Evolutionary conservation across 1,284 basidiomycete genomes (phyloP).

Genomic region (Papiliotrema nemorosa): DNA sequence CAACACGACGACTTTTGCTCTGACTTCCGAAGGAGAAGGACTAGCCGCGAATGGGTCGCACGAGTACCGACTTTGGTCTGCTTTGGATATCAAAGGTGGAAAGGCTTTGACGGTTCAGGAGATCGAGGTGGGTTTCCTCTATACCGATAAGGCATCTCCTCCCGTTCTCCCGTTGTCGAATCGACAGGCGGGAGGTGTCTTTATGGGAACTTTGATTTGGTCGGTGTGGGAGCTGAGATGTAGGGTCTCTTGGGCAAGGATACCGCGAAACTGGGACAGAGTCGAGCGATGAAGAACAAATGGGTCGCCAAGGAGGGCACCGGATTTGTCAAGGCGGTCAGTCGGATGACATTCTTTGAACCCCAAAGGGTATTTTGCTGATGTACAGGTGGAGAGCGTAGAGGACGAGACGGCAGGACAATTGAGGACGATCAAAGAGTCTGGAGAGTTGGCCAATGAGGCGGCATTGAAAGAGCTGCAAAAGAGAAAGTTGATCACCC

Average conservation of each 20-base stretch:
- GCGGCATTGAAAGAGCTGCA: conserved; percentile 78
- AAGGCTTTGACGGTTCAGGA: conserved; percentile 61
- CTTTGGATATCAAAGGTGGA: conserved; percentile 66
- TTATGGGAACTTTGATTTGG: no score
- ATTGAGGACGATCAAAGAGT: conserved; percentile 68
- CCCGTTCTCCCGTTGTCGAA: no score
- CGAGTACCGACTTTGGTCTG: conserved; percentile 86
- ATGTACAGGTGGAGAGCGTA: conserved; percentile 59
- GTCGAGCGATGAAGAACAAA: conserved; percentile 92
- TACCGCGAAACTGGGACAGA: conserved; percentile 82
- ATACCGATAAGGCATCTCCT: no score
- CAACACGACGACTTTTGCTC: conserved; percentile 66
- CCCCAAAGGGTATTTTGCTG: no score
- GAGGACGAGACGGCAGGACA: conserved; percentile 71
- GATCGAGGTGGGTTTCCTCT: conserved; percentile 55
- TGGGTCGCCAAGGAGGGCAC: conserved; percentile 93
- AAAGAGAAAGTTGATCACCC: conserved; percentile 76
- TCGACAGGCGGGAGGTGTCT: no score
- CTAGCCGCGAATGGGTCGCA: conserved; percentile 82
- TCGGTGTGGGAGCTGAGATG: no score
- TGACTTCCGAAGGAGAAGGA: conserved; percentile 76
- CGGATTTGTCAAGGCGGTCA: conserved; percentile 78
- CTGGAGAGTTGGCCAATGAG: conserved; percentile 62
- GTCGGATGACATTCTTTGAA: conserved; percentile 36
- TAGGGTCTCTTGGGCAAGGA: conserved; percentile 73